Conservation (phyloP, 257 asterid species). For the Solanum virginianum region DNA sequence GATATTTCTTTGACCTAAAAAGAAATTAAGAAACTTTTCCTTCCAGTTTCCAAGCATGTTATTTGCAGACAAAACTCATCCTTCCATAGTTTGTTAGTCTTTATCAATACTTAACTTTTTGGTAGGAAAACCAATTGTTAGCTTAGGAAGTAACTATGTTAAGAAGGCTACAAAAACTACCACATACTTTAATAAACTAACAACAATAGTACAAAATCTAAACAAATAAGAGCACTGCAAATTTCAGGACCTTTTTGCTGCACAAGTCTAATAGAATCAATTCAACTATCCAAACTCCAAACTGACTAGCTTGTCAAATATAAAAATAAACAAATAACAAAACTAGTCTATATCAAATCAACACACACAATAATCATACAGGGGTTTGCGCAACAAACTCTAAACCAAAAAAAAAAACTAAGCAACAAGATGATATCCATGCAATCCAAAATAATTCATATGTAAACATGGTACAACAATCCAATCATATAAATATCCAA, state of each 20-base stretch:
- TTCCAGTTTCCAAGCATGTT: background rate
- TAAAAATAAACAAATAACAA: background rate
- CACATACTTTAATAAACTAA: background rate
- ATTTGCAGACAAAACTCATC: background rate
- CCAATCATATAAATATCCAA: background rate
- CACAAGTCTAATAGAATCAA: background rate
- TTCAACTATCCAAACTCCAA: background rate
- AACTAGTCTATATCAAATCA: background rate
- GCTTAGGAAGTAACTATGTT: background rate
- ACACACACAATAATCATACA: background rate
- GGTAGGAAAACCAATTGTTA: no score
- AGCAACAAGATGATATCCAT: background rate
- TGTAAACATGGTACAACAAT: background rate
- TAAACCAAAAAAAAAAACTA: background rate
- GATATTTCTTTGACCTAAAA: background rate
- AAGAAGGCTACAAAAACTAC: background rate
- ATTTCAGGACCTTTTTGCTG: background rate
- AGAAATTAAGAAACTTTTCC: background rate
- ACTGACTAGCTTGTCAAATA: background rate
- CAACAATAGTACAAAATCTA: background rate
- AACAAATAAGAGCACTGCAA: background rate
- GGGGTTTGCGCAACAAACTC: background rate
- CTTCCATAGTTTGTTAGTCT: background rate
- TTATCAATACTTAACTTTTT: background rate
- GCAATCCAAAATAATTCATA: background rate